phyloP scores from a whole-genome alignment of 2,329 filamentous ascomycete genomes.

The Ophiocordyceps robertsii region DNA sequence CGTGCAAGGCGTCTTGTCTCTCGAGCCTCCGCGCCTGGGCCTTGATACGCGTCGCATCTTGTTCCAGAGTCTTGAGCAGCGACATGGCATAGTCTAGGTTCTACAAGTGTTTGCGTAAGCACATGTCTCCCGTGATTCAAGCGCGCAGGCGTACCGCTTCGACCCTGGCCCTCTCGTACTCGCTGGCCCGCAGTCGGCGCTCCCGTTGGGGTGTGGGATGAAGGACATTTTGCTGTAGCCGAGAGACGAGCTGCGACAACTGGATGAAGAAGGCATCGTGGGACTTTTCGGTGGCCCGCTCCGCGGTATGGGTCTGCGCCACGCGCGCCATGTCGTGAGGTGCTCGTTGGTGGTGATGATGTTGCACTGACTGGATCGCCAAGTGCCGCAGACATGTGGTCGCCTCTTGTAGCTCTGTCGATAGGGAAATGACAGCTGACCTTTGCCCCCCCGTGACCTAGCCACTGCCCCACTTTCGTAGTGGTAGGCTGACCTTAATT shows the following conservation, averaged over 20 bases:
- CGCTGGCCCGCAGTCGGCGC: conserved; percentile 42
- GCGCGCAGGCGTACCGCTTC: conserved; percentile 25
- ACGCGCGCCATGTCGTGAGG: conserved; percentile 13
- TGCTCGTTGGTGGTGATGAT: not conserved
- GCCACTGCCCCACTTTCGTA: too few species aligned
- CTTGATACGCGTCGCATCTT: conserved; percentile 48
- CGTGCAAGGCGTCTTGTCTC: conserved; percentile 47
- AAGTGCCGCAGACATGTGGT: not conserved
- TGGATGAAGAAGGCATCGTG: conserved; percentile 25
- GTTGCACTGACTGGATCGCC: not conserved
- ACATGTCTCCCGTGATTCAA: not conserved
- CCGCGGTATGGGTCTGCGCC: conserved; percentile 7
- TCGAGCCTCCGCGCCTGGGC: conserved; percentile 44
- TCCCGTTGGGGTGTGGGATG: conserved; percentile 47
- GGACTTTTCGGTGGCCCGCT: conserved; percentile 5
- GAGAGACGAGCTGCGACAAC: conserved; percentile 49
- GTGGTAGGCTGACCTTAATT: too few species aligned
- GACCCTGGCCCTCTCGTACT: conserved; percentile 44
- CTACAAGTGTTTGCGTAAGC: conserved; percentile 19
- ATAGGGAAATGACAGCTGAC: too few species aligned
- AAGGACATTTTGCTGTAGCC: conserved; percentile 53
- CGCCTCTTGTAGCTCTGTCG: not conserved
- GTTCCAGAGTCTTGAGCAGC: conserved; percentile 57
- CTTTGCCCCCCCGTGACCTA: too few species aligned
- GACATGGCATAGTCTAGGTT: conserved; percentile 61